These are phyloP conservation scores for Saccharomyces eubayanus DNA, from an alignment of 805 yeast genomes.

Conservation along the genomic window DNA sequence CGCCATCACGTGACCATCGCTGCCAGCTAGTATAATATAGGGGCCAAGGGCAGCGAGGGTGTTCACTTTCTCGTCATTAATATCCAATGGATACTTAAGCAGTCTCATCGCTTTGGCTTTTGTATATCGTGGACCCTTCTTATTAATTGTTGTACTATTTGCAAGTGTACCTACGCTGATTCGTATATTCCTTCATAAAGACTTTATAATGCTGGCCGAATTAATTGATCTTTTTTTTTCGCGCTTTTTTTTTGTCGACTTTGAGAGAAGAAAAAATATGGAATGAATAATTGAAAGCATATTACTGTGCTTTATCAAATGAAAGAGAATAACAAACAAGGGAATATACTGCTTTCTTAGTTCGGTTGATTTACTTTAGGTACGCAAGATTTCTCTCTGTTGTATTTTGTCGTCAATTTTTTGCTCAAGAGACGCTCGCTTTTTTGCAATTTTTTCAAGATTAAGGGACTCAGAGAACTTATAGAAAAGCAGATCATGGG, in stretches of 20 bases:
- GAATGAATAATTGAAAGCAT: not conserved
- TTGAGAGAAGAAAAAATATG: not conserved
- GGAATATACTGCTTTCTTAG: not conserved
- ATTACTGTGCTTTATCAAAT: not conserved
- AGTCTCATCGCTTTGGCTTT: slow-evolving; percentile 18
- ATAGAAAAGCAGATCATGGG: slow-evolving; percentile 8
- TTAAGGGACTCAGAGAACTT: slow-evolving; percentile 1
- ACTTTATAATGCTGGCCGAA: not conserved
- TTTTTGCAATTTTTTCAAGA: slow-evolving; percentile 1
- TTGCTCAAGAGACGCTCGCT: not conserved
- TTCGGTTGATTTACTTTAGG: not conserved
- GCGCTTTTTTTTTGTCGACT: not conserved
- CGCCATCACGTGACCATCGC: slow-evolving; percentile 21
- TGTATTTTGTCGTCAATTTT: not conserved
- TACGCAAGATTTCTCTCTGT: not conserved
- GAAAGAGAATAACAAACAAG: not conserved
- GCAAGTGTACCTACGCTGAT: not conserved
- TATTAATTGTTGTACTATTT: not conserved
- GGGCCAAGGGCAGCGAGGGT: slow-evolving; percentile 17
- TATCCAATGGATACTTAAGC: slow-evolving; percentile 21
- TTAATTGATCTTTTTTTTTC: not conserved
- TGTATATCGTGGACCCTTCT: not conserved
- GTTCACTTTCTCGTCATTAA: slow-evolving; percentile 20
- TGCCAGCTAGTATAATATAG: slow-evolving; percentile 15
- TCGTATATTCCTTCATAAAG: not conserved